Evolutionary conservation across 306 rosid genomes (phyloP).

Genomic region (Dalbergia cochinchinensis): DNA sequence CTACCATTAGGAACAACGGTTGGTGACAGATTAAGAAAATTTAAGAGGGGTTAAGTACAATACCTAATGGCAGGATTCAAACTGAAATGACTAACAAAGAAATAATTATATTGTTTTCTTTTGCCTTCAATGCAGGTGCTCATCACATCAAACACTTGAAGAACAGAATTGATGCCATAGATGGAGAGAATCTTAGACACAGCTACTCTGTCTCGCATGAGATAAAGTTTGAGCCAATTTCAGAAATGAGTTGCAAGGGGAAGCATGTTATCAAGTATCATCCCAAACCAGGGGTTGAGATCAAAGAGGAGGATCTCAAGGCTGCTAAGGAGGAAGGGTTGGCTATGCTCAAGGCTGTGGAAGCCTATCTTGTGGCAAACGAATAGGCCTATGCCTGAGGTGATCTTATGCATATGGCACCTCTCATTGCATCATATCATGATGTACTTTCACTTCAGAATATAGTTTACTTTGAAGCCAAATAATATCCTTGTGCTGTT

Average conservation of each 20-base stretch:
- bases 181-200: too few species aligned
- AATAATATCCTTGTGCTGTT: background rate
- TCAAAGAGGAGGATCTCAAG: conserved; percentile 57
- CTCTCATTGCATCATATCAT: background rate
- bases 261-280: conserved; percentile 44
- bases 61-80: too few species aligned
- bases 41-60: too few species aligned
- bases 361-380: conserved; percentile 54
- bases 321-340: conserved; percentile 39
- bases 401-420: background rate
- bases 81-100: too few species aligned
- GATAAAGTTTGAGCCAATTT: conserved; percentile 46
- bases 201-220: conserved; percentile 34
- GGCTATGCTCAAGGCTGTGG: conserved; percentile 48
- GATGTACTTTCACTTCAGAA: background rate
- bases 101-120: too few species aligned
- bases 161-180: too few species aligned
- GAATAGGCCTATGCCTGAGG: conserved; percentile 51
- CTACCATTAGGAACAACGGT: too few species aligned
- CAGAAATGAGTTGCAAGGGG: conserved; percentile 47
- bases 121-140: too few species aligned
- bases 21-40: too few species aligned
- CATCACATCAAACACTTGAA: too few species aligned
- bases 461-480: conserved; percentile 10
- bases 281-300: conserved; percentile 52